Base-by-base conservation (phyloP, 2,329 filamentous ascomycete species). In the Colletotrichum chrysophilum region DNA sequence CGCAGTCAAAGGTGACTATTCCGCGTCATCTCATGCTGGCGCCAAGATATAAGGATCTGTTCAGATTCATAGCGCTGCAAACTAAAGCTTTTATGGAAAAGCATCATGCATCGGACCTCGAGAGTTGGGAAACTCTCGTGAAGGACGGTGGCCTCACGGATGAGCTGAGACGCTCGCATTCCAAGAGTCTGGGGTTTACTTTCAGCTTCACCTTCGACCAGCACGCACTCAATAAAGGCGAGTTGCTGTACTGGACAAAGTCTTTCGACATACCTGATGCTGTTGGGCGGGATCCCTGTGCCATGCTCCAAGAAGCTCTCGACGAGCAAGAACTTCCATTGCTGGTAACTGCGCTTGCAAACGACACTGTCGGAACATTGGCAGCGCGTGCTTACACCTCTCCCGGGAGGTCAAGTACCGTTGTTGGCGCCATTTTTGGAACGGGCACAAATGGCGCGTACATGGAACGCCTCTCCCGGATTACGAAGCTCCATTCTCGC, bases 341-440 rank as follows among this genome's bases (percentile, higher is more conserved):
- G 10, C 89, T 89, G 52, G 94, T 96, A 21, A 91, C 93, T 21
- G 94, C 94, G 5, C 87, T 96, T 67, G 93, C 95, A 52, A 96
- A 96, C 80, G 94, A 96, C 81, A 95, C 94, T 2, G 94, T 96
- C 5, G 94, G 94, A 65, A 96, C 94, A 0, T 87, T 96, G 65
- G 94, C 96, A 90, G 93, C 94, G 24, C 90, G 94, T 77, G 94
- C 94, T 2, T 96, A 96, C 83, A 94, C 93, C 18, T 94, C 93
- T n/a, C 92, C 92, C 13, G 92, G 92, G 32, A 92, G 92, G 84
- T 91, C 91, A 0, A 90, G 90, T 56, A 94, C 94, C 2, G 86
- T 96, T 7, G 87, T 96, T 4, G 94, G 94, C 52, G 94, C 93
- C 36, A 96, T 96, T 77, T 96, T 96, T 80, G 94, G 94, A 76